Base-by-base conservation (phyloP, 108 stramenopile species). In the Nitzschia palea region DNA sequence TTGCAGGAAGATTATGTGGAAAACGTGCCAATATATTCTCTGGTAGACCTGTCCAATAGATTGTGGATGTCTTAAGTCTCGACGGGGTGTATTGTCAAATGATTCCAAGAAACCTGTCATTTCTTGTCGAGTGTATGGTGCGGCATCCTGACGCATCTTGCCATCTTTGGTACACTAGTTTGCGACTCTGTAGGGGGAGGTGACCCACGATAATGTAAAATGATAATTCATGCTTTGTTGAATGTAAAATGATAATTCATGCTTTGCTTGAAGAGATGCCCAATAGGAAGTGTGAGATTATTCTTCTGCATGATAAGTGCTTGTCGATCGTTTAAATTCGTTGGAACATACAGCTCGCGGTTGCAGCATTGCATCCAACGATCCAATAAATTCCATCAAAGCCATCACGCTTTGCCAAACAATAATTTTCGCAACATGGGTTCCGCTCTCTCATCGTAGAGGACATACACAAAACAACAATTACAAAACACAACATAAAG, bases 31-130 rank as follows among this genome's bases (percentile, higher is more conserved):
- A 23, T 2, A 77, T 71, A 27, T 43, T 36, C 10, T 76, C 62
- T 5, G 80, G 82, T 18, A 32, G 48, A 3, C 61, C 70, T 1
- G 54, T 56, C n/a, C 40, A 32, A 74, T 55, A 84, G 14, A 84
- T 23, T 9, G 30, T 61, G 3, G 87, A 70, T 3, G 71, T 55
- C 9, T 81, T 52, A 62, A 80, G 18, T 74, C 55, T n/a, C 84
- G 77, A 3, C 87, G 80, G n/a, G 87, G 87, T 14, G 87, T 89
- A 60, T 89, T 89, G 73, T 89, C 87, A 80, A 89, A 86, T 36
- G 80, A 57, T 25, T 67, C 78, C 2, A 84, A 48, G 25, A 89
- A 57, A 22, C 85, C 87, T 30, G 70, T 40, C 20, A 85, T 73
- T 48, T 81, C 87, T 15, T 26, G 54, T 15, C 62, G 43, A 32